phyloP scores from a whole-genome alignment of 257 asterid genomes.

The Mentha longifolia region DNA sequence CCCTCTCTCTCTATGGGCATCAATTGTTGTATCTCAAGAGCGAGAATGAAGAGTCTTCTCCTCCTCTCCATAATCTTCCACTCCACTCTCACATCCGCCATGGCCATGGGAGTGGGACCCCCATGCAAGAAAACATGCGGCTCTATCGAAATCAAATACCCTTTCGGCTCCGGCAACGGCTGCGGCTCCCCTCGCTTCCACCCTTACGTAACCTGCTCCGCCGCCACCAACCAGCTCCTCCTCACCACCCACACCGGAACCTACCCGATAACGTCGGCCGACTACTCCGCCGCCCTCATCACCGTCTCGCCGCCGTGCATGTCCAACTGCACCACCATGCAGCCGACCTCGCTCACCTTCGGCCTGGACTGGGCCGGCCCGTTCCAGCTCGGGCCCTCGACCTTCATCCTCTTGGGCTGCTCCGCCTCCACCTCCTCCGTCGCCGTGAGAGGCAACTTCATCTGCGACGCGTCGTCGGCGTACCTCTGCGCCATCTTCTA shows the following conservation, averaged over 20 bases:
- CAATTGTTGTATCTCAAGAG: background rate
- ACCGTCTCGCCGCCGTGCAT: slow-evolving; percentile 37
- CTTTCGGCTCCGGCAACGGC: slow-evolving; percentile 41
- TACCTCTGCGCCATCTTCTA: slow-evolving; percentile 38
- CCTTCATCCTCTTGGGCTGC: slow-evolving; percentile 38
- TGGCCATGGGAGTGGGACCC: background rate
- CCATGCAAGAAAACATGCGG: slow-evolving; percentile 42
- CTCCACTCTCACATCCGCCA: background rate
- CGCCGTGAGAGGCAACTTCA: background rate
- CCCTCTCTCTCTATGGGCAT: background rate
- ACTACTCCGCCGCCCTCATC: slow-evolving; percentile 28
- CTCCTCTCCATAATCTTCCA: slow-evolving; percentile 2
- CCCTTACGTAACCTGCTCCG: slow-evolving; percentile 40
- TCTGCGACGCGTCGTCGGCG: slow-evolving; percentile 35
- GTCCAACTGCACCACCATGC: slow-evolving; percentile 45
- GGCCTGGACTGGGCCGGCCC: slow-evolving; percentile 42
- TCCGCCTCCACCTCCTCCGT: background rate
- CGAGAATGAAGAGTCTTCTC: slow-evolving; percentile 13
- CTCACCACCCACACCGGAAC: slow-evolving; percentile 38
- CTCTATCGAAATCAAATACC: slow-evolving; percentile 20
- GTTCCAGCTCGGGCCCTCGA: slow-evolving; percentile 37
- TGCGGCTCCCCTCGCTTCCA: slow-evolving; percentile 45
- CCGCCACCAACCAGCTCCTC: slow-evolving; percentile 31
- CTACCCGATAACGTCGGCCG: slow-evolving; percentile 29
- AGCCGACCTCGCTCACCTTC: slow-evolving; percentile 19